These are phyloP conservation scores for Aspergillus viridinutans DNA, from an alignment of 2,329 filamentous ascomycete species.

Conservation along the genomic window DNA sequence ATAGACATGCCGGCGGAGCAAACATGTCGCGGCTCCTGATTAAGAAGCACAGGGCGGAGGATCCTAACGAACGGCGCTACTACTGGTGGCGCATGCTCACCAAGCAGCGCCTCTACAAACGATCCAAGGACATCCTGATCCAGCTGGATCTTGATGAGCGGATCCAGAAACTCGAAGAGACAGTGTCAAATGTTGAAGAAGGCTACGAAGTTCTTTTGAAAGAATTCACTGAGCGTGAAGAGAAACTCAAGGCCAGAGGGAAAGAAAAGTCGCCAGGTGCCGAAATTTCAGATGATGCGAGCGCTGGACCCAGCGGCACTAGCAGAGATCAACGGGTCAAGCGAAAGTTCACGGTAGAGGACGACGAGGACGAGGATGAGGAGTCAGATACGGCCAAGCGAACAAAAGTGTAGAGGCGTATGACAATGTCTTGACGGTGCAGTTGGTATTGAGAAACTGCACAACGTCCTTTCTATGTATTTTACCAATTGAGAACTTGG, in stretches of 20 bases:
- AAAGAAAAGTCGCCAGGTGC: constrained; percentile 25
- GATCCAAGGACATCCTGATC: constrained; percentile 56
- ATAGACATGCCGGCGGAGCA: constrained; percentile 47
- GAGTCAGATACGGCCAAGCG: constrained; percentile 24
- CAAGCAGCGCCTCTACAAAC: constrained; percentile 60
- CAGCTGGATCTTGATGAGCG: constrained; percentile 56
- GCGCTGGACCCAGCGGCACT: constrained; percentile 12
- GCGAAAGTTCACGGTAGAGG: constrained; percentile 30
- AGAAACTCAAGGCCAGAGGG: constrained; percentile 23
- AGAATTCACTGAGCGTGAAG: constrained; percentile 32
- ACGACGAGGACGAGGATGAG: constrained; percentile 26
- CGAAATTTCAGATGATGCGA: constrained; percentile 22
- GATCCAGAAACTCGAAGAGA: constrained; percentile 57
- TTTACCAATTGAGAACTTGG: background rate
- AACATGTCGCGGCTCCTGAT: constrained; percentile 50
- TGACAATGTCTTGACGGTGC: background rate
- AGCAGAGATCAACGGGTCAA: constrained; percentile 21
- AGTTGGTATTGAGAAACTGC: background rate
- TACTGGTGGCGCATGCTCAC: constrained; percentile 63
- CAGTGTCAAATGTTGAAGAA: constrained; percentile 53
- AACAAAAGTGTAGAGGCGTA: constrained; percentile 23
- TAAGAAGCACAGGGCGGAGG: constrained; percentile 43
- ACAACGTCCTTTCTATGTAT: background rate
- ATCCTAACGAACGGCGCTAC: constrained; percentile 56
- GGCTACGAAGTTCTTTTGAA: constrained; percentile 56